Evolutionary conservation across 2,329 filamentous ascomycete species (phyloP).

Genomic region (Dactylellina cionopaga): DNA sequence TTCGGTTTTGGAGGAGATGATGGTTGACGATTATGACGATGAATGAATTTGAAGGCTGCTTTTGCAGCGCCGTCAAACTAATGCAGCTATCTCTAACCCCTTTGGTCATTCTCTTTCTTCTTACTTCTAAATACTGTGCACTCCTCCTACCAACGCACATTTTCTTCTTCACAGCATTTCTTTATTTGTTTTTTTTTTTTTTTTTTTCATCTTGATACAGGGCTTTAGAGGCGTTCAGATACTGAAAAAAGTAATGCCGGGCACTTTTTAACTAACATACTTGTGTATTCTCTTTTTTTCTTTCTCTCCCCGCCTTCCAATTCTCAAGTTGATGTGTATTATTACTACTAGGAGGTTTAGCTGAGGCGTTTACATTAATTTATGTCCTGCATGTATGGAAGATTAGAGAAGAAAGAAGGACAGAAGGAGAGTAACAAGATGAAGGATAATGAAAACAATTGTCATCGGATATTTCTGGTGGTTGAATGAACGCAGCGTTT

Average conservation of each 20-base stretch:
- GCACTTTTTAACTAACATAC: neutral
- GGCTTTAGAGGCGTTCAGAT: slow-evolving; percentile 36
- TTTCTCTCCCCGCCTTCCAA: neutral
- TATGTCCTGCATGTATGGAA: too few relatives aligned
- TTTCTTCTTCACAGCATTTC: neutral
- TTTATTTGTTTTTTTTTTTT: too few relatives aligned
- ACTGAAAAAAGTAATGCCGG: slow-evolving; percentile 19
- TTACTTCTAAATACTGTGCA: too few relatives aligned
- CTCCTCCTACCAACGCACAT: neutral
- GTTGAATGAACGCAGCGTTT: too few relatives aligned
- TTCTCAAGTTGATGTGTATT: neutral
- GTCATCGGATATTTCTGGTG: too few relatives aligned
- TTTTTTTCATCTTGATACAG: slow-evolving; percentile 3
- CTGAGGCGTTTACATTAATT: slow-evolving; percentile 16
- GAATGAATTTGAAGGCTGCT: too few relatives aligned
- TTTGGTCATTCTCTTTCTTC: neutral
- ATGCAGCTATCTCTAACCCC: too few relatives aligned
- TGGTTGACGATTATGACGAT: neutral
- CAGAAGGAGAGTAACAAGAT: too few relatives aligned
- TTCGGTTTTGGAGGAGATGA: slow-evolving; percentile 12
- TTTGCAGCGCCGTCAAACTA: too few relatives aligned
- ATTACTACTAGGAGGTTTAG: slow-evolving; percentile 9
- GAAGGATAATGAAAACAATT: too few relatives aligned
- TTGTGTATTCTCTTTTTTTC: neutral
- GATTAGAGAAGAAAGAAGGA: too few relatives aligned